These are phyloP conservation scores for Aphanomyces astaci DNA, from an alignment of 352 stramenopile species.

Conservation along the genomic window DNA sequence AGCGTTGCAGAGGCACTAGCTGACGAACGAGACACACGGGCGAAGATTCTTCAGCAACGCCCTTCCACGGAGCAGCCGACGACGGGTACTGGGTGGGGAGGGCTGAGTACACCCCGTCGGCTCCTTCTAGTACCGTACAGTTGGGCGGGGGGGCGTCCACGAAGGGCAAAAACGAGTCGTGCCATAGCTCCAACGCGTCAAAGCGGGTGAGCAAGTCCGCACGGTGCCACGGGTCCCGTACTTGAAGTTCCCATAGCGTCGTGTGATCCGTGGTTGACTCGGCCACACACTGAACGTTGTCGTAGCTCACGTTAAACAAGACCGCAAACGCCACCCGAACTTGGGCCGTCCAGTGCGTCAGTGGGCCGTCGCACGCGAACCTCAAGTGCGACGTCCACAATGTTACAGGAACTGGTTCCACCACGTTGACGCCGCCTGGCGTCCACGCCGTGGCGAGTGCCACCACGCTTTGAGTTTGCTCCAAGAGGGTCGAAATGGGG, in stretches of 20 bases:
- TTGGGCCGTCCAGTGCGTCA: background rate
- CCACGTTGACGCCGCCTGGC: background rate
- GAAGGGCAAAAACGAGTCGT: background rate
- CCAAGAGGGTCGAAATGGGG: background rate
- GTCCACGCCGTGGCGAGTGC: background rate
- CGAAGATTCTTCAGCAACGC: background rate
- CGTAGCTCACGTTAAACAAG: background rate
- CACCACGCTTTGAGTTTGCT: background rate
- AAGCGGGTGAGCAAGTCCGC: background rate
- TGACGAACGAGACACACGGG: background rate
- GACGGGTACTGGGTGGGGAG: background rate
- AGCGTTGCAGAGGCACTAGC: background rate
- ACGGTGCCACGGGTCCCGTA: background rate
- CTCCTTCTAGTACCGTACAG: background rate
- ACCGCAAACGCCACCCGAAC: slow-evolving; percentile 2
- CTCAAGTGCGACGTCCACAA: slow-evolving; percentile 5
- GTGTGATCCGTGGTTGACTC: background rate
- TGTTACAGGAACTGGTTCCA: background rate
- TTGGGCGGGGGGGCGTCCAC: background rate
- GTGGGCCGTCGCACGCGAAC: background rate
- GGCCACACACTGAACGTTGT: background rate
- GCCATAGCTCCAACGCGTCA: background rate
- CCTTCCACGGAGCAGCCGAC: background rate
- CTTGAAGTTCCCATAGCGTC: background rate
- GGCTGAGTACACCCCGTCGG: background rate